Evolutionary conservation across 1,284 basidiomycete genomes (phyloP).

Genomic region (Austroboletus novae-zelandiae): DNA sequence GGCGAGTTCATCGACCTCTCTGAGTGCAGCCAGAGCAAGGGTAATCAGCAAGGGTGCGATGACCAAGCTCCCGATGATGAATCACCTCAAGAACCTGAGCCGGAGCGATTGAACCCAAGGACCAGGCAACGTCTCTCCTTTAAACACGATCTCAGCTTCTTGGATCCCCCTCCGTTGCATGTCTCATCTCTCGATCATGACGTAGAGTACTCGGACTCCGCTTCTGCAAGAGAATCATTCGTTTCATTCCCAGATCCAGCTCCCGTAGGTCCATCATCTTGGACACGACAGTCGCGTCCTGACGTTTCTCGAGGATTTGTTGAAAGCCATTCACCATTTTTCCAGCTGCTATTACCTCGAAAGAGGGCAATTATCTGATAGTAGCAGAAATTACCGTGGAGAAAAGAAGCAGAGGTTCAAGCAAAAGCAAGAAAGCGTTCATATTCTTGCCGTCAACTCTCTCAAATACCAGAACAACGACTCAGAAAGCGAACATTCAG

Average conservation of each 20-base stretch:
- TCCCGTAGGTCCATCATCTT: slow-evolving; percentile 39
- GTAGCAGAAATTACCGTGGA: slow-evolving; percentile 44
- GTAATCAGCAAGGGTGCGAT: slow-evolving; percentile 23
- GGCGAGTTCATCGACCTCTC: slow-evolving; percentile 23
- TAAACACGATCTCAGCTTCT: slow-evolving; percentile 39
- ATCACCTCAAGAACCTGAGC: slow-evolving; percentile 4
- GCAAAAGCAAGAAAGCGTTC: slow-evolving; percentile 18
- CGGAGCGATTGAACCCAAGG: slow-evolving; percentile 22
- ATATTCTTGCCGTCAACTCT: slow-evolving; percentile 19
- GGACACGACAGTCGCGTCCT: slow-evolving; percentile 5
- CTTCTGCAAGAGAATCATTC: not conserved
- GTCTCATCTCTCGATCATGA: slow-evolving; percentile 13
- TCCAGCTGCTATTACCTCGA: slow-evolving; percentile 61
- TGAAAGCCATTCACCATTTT: slow-evolving; percentile 69
- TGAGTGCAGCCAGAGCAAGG: slow-evolving; percentile 19
- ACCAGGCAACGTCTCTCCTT: slow-evolving; percentile 40
- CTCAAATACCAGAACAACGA: slow-evolving; percentile 6
- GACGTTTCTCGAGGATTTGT: slow-evolving; percentile 49
- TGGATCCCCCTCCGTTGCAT: slow-evolving; percentile 15
- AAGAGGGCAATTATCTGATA: slow-evolving; percentile 55
- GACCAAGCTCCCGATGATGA: slow-evolving; percentile 6
- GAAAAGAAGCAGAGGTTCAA: slow-evolving; percentile 34
- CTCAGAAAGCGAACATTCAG: slow-evolving; percentile 17
- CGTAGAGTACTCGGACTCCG: not conserved
- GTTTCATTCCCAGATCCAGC: slow-evolving; percentile 39